Evolutionary conservation across 176 grass and related monocot species (phyloP), one percentile per base, ranked within the genome.

Genomic region (Melocanna baccifera): DNA sequence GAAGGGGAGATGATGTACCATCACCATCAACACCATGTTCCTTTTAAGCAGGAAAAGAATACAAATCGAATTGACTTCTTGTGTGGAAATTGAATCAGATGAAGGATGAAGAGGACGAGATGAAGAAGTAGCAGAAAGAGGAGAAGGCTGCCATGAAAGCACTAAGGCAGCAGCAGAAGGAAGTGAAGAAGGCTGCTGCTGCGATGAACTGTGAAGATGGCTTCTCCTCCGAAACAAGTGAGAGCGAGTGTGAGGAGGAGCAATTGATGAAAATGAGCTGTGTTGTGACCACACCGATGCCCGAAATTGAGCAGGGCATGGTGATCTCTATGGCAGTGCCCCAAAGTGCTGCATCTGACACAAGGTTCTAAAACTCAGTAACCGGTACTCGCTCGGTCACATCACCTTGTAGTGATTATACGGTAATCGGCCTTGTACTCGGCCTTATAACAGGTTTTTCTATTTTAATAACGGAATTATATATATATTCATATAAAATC

Each of bases 171-270:
- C 85, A 85, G 64, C 45, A 55, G 42, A 90, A 85, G 62, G 74
- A 87, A 71, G 74, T 29, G 0, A 62, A 68, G 73, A 92, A 84
- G 34, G 32, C 68, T 19, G 47, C 22, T 3, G 5, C 12, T 0
- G 1, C n/a, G 5, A 78, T 73, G 67, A 79, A 48, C 3, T 83
- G 88, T 12, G 79, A 71, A 34, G 83, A 69, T 12, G 37, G 1
- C 14, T 70, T 83, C 40, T 89, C 79, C 34, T 90, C 84, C 30
- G 90, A 92, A 50, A 90, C 90, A 22, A 90, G 90, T 3, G 87
- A 90, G 68, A 90, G 79, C 1, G 82, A 92, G 19, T 90, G 92
- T 0, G 81, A 83, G 23, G 74, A 86, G 1, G 78, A 81, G 62
- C 46, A 55, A 1, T 22, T 22, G 8, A 67, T 83, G 73, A 32